phyloP scores from a whole-genome alignment of 1,284 basidiomycete species.

The Leccinum subrobustum region DNA sequence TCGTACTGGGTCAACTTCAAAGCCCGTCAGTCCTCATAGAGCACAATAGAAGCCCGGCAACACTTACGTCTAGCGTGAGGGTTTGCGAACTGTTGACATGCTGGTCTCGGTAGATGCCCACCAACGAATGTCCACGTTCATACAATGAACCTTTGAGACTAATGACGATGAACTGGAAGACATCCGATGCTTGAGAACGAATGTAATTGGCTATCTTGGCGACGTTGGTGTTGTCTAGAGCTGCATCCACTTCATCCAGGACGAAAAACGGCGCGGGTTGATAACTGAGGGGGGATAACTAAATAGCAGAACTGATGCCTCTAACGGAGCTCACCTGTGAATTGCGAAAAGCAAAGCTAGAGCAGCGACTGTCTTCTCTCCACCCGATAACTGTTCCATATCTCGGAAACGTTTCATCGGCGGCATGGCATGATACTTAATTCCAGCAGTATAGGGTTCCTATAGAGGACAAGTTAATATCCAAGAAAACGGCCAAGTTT shows the following conservation, averaged over 20 bases:
- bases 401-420: slow-evolving; percentile 99
- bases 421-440: slow-evolving; percentile 99
- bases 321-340: slow-evolving; percentile 61
- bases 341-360: slow-evolving; percentile 95
- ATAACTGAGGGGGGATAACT: slow-evolving; percentile 54
- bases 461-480: slow-evolving; percentile 33
- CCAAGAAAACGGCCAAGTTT: background rate
- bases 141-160: slow-evolving; percentile 91
- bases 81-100: slow-evolving; percentile 89
- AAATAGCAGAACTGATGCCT: background rate
- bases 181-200: slow-evolving; percentile 70
- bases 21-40: slow-evolving; percentile 7
- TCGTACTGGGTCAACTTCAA: slow-evolving; percentile 41
- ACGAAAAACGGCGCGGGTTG: slow-evolving; percentile 99
- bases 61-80: slow-evolving; percentile 85
- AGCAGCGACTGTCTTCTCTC: slow-evolving; percentile 98
- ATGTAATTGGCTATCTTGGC: slow-evolving; percentile 93
- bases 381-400: slow-evolving; percentile 98
- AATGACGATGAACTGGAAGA: slow-evolving; percentile 97
- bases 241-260: slow-evolving; percentile 97
- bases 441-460: slow-evolving; percentile 95
- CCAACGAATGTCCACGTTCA: slow-evolving; percentile 87
- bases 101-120: slow-evolving; percentile 94
- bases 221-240: slow-evolving; percentile 94
- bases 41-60: background rate